Evolutionary conservation across 2,329 filamentous ascomycete genomes (phyloP).

Genomic region (Cryphonectria parasitica): DNA sequence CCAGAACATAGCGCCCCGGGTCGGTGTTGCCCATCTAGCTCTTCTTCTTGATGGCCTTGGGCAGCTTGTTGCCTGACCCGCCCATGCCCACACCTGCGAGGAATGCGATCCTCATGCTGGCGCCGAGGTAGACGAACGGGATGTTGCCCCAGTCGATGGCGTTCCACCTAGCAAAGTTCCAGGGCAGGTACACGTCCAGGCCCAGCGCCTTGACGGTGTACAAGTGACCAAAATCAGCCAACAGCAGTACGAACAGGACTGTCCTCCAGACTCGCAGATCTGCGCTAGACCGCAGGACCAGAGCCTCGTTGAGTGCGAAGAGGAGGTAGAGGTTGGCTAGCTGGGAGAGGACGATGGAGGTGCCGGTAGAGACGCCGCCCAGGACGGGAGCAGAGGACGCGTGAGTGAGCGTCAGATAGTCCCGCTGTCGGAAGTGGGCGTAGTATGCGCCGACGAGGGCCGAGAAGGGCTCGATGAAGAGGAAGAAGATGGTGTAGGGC

Average conservation of each 20-base stretch:
- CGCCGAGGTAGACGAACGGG: constrained; percentile 70
- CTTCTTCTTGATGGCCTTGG: constrained; percentile 9
- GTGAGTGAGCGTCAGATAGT: constrained; percentile 69
- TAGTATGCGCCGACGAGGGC: constrained; percentile 58
- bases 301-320: constrained; percentile 76
- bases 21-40: background rate
- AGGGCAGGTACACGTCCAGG: constrained; percentile 57
- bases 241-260: constrained; percentile 67
- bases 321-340: constrained; percentile 79
- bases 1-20: too few species aligned
- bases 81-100: constrained; percentile 59
- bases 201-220: constrained; percentile 67
- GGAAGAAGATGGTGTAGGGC: constrained; percentile 73
- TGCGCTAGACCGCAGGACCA: constrained; percentile 71
- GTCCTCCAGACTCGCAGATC: constrained; percentile 72
- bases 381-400: constrained; percentile 51
- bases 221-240: constrained; percentile 79
- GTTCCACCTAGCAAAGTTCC: constrained; percentile 65
- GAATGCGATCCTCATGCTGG: constrained; percentile 62
- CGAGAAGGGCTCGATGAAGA: constrained; percentile 68
- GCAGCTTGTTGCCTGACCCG: constrained; percentile 28
- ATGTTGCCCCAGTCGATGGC: constrained; percentile 71
- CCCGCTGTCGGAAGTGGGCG: constrained; percentile 52
- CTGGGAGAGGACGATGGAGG: constrained; percentile 71
- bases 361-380: constrained; percentile 57